Percentiles rank a stretch among this genome's conserved stretches.
These are phyloP conservation scores for Heterobasidion annosum DNA, from an alignment of 1,284 basidiomycete genomes.

Conservation along the genomic window DNA sequence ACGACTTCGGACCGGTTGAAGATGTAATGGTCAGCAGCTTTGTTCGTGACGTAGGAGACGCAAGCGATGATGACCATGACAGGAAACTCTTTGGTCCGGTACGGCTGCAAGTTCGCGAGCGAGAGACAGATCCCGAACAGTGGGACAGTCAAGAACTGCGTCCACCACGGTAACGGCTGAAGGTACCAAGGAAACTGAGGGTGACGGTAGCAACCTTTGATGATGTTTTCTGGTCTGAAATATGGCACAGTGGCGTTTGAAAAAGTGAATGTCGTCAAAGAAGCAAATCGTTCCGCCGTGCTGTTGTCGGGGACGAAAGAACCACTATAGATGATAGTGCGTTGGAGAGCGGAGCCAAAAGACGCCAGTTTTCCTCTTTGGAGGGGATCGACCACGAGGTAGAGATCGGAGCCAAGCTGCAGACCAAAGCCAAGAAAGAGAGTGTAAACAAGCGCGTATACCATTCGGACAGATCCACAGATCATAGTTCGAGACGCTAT, in stretches of 20 bases:
- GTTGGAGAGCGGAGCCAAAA: slow-evolving; percentile 39
- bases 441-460: slow-evolving; percentile 84
- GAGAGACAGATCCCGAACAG: slow-evolving; percentile 71
- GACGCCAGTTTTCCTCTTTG: slow-evolving; percentile 45
- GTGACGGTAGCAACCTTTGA: slow-evolving; percentile 64
- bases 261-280: slow-evolving; percentile 69
- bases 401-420: slow-evolving; percentile 82
- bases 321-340: slow-evolving; percentile 49
- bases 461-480: slow-evolving; percentile 84
- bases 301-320: slow-evolving; percentile 60
- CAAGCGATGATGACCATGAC: slow-evolving; percentile 87
- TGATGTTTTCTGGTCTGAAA: slow-evolving; percentile 33
- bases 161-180: slow-evolving; percentile 71
- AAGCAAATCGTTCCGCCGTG: slow-evolving; percentile 22
- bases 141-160: slow-evolving; percentile 73
- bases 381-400: slow-evolving; percentile 63
- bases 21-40: slow-evolving; percentile 75
- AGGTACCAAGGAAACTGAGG: slow-evolving; percentile 65
- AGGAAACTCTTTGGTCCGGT: slow-evolving; percentile 58
- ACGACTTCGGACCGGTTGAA: slow-evolving; percentile 82
- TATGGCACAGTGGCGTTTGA: slow-evolving; percentile 39
- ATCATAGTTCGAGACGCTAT: slow-evolving; percentile 85
- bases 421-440: slow-evolving; percentile 86
- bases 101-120: slow-evolving; percentile 71
- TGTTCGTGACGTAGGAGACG: slow-evolving; percentile 69